Base-by-base conservation (phyloP, 495 filamentous ascomycete species). In the Aspergillus nanangensis region DNA sequence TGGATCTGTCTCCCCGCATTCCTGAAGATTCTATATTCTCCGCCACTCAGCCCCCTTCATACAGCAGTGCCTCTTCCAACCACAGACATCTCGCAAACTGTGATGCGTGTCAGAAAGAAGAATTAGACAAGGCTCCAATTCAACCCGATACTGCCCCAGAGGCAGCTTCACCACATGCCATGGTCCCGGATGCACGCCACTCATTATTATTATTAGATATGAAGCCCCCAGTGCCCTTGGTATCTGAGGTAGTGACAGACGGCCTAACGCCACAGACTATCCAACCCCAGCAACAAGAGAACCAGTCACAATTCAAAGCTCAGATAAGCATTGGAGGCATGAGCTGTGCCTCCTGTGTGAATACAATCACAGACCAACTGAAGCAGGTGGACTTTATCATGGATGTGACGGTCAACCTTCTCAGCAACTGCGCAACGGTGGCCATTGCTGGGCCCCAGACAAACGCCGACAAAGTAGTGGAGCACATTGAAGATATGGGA, bases 291-390 rank as follows among this genome's bases (percentile, higher is more conserved):
- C 2, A 47, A 3, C 5, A 33, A 22, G 35, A 48, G 20, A 41
- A 9, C n/a, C 35, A 34, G 13, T 57, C 58, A 35, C 56, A 58
- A 31, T 76, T 65, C 50, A 64, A 57, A 34, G 76, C 72, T 0
- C 67, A 58, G 1, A 53, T 86, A 3, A 71, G 68, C 39, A 76
- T 86, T 48, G 68, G 64, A 7, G 82, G 82, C 4, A 86, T 86
- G 82, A 84, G 75, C n/a, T 84, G 82, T 59, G 76, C 76, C 22
- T 75, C 81, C 3, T 86, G 82, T 49, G 74, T 72, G 15, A 72
- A 75, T 47, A 70, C 66, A 27, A 72, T 86, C 27, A 77, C 75
- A 9, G 57, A 70, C 23, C 69, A 67, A 38, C 52, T 84, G 8
- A 55, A 74, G 41, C 63, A 72, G 21, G 48, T 77, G 9, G 66